A percentile compares a stretch with the other conserved stretches of the same genome.
These are phyloP conservation scores for Daphne laureola DNA, from an alignment of 441 rosid genomes.

Conservation along the genomic window DNA sequence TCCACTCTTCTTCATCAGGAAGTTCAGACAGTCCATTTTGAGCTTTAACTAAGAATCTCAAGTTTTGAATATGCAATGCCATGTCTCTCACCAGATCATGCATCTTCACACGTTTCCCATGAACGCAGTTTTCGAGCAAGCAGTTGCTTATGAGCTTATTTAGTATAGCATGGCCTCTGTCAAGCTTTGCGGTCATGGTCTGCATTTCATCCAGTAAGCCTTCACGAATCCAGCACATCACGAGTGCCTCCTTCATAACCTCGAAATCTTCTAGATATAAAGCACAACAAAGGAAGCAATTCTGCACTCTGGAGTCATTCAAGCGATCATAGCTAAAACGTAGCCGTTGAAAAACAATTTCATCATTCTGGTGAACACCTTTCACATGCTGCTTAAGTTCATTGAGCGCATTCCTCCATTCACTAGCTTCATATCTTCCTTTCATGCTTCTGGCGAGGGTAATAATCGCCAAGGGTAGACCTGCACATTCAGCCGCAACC, in stretches of 20 bases:
- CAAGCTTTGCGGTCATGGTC: neutral
- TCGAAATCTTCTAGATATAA: neutral
- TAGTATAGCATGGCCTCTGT: slow-evolving; percentile 7
- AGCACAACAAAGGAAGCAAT: slow-evolving; percentile 16
- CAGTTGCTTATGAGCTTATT: slow-evolving; percentile 5
- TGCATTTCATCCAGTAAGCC: slow-evolving; percentile 9
- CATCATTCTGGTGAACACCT: slow-evolving; percentile 2
- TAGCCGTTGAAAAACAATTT: slow-evolving; percentile 4
- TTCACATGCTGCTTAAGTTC: slow-evolving; percentile 2
- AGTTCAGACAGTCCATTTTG: slow-evolving; percentile 6
- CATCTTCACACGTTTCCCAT: neutral
- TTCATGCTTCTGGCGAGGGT: neutral
- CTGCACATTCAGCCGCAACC: slow-evolving; percentile 2
- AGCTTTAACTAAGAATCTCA: slow-evolving; percentile 10
- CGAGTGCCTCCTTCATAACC: neutral
- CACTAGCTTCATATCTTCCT: neutral
- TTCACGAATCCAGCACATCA: slow-evolving; percentile 6
- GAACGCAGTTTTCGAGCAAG: neutral
- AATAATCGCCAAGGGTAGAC: neutral
- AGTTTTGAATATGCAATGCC: slow-evolving; percentile 10
- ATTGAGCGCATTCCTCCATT: slow-evolving; percentile 11
- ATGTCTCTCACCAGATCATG: slow-evolving; percentile 15
- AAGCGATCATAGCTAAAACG: slow-evolving; percentile 10
- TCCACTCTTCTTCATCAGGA: slow-evolving; percentile 13
- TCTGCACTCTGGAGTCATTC: neutral